Conservation (phyloP, 73 alveolate species). For the Urostyla sp. region DNA sequence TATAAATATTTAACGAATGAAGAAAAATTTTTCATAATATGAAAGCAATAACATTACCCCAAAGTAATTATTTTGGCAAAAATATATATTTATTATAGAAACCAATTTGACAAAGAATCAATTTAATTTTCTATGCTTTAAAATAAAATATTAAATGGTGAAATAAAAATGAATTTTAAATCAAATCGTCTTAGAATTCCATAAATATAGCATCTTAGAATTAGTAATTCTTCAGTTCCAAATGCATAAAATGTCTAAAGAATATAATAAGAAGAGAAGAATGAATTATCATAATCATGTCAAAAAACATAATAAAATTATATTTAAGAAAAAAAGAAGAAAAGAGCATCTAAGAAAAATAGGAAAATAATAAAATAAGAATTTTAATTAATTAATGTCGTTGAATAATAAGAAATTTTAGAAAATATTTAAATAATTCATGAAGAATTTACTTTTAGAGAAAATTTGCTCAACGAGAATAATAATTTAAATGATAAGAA, state of each 20-base stretch:
- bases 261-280: not conserved
- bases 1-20: too few relatives aligned
- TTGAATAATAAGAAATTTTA: too few relatives aligned
- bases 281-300: not conserved
- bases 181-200: not conserved
- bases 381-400: too few relatives aligned
- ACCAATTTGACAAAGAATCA: too few relatives aligned
- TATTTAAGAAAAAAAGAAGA: not conserved
- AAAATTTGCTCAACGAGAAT: not conserved
- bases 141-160: conserved; percentile 30
- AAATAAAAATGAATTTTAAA: conserved; percentile 33
- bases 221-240: not conserved
- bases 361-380: not conserved
- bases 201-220: not conserved
- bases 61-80: too few relatives aligned
- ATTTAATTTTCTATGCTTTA: not conserved
- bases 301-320: not conserved
- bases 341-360: not conserved
- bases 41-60: too few relatives aligned
- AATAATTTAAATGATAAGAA: not conserved
- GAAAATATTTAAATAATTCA: not conserved
- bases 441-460: not conserved
- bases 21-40: too few relatives aligned
- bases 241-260: not conserved
- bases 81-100: too few relatives aligned